Base-by-base conservation (phyloP, 768 basidiomycete genomes). In the Boletus vinaceobasis region DNA sequence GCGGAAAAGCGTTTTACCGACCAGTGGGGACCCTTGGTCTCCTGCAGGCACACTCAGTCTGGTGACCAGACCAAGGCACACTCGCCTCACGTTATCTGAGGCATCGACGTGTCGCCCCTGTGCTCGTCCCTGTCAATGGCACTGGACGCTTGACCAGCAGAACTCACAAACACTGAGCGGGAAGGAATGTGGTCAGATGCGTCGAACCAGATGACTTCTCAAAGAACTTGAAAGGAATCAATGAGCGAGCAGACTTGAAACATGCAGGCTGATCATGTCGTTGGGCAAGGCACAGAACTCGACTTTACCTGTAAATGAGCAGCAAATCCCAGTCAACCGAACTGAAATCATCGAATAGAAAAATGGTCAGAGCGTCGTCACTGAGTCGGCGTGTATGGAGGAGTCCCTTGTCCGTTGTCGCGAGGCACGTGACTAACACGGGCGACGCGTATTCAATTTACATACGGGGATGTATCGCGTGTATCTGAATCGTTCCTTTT, bases 381-480 rank as follows among this genome's bases (percentile, higher is more conserved):
- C 23, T 23, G n/a, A n/a, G n/a, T n/a, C n/a, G n/a, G n/a, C 23
- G 23, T 23, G 23, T 23, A 23, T 23, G 23, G 23, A 23, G 23
- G 23, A 23, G 23, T 23, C 23, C 23, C n/a, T n/a, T n/a, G 23
- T 23, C 23, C 23, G 13, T 13, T 15, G 29, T 39, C 37, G 15
- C 23, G 42, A n/a, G 9, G 26, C 60, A 61, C 60, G 60, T 60
- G 60, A 60, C 39, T 38, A 2, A 48, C 53, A 37, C 57, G 47
- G 36, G 29, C 42, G 1, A 40, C 51, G 44, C 51, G 57, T n/a
- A n/a, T 44, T 38, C 36, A 55, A 43, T 43, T 35, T 38, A 38
- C 36, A 32, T 17, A 14, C 9, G 15, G 23, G 23, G 23, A 23
- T 23, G 23, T 23, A 2, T 23, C 23, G 23, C 4, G 23, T 23